Evolutionary conservation across 352 stramenopile species (phyloP), one percentile per base, ranked within the genome.

Genomic region (Bremia lactucae): DNA sequence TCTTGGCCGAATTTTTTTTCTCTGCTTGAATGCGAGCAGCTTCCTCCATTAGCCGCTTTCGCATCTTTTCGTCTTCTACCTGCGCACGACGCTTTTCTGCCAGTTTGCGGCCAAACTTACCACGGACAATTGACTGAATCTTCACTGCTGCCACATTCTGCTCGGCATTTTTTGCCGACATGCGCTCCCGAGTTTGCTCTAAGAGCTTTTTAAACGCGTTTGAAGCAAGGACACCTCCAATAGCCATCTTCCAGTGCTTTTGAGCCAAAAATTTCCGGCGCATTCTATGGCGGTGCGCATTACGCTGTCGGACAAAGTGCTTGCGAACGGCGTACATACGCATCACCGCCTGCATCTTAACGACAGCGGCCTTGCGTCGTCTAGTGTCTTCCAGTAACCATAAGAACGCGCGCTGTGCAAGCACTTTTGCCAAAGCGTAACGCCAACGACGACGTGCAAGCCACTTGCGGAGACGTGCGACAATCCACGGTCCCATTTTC

Each of bases 401-500:
- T 42, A 89, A 24, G 62, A 94, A 94, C 14, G 76, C 71, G 28
- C 71, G 72, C 54, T 94, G 78, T 6, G 76, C 74, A 29, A 89
- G 60, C 42, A 94, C 77, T 60, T 94, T 94, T 22, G 81, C 81
- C 15, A 79, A 53, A 16, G 78, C 81, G 55, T 90, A 90, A 48
- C 80, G 76, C 79, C 79, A 92, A 19, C 79, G 79, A 31, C 79
- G 71, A 51, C 79, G 70, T 13, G 79, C 79, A 36, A 92, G 71
- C 79, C 79, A 92, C 67, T 89, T 89, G 15, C 75, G 68, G 25
- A 92, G 52, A 26, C 79, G 76, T 31, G 74, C 70, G 20, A 92
- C 76, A 39, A 92, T 89, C 76, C 79, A 89, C 19, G 74, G 72
- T 10, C 79, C 79, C 74, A 90, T 90, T 56, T 90, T 90, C 64